A percentile compares a stretch with the other conserved stretches of the same genome.
phyloP scores from a whole-genome alignment of 371 early-diverging fungal species.

The Blakeslea trispora region DNA sequence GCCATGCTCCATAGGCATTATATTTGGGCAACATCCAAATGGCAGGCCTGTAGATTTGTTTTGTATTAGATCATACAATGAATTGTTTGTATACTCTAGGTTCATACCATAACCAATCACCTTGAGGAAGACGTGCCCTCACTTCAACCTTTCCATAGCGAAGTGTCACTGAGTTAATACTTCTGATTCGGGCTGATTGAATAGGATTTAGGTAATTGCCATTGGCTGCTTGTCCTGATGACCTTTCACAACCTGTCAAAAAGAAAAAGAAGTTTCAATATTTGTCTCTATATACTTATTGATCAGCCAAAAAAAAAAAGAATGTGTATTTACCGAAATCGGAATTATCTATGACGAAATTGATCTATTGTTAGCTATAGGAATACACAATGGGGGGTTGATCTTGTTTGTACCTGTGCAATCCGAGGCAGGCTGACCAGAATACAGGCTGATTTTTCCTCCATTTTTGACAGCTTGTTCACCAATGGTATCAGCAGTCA shows the following conservation, averaged over 20 bases:
- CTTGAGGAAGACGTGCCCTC: constrained; percentile 62
- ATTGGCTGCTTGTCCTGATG: constrained; percentile 42
- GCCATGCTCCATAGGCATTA: constrained; percentile 71
- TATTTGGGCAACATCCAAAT: constrained; percentile 75
- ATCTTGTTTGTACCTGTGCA: constrained; percentile 38
- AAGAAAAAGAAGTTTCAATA: too few species aligned
- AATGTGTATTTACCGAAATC: constrained; percentile 33
- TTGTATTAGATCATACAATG: too few species aligned
- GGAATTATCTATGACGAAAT: constrained; percentile 46
- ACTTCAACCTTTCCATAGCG: constrained; percentile 68
- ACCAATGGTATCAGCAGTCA: constrained; percentile 48
- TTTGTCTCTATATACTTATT: neutral
- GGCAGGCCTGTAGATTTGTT: constrained; percentile 39
- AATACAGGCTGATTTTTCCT: constrained; percentile 41
- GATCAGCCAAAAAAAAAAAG: neutral
- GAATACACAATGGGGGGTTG: too few species aligned
- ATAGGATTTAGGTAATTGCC: constrained; percentile 68
- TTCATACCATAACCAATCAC: constrained; percentile 70
- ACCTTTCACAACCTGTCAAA: constrained; percentile 54
- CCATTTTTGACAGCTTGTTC: constrained; percentile 37
- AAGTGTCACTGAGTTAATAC: constrained; percentile 50
- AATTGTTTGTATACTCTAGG: neutral
- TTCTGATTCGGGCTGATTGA: constrained; percentile 60
- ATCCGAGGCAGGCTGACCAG: constrained; percentile 32
- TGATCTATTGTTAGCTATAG: too few species aligned